Base-by-base conservation (phyloP, 495 filamentous ascomycete genomes). In the Sphaerosporella brunnea region DNA sequence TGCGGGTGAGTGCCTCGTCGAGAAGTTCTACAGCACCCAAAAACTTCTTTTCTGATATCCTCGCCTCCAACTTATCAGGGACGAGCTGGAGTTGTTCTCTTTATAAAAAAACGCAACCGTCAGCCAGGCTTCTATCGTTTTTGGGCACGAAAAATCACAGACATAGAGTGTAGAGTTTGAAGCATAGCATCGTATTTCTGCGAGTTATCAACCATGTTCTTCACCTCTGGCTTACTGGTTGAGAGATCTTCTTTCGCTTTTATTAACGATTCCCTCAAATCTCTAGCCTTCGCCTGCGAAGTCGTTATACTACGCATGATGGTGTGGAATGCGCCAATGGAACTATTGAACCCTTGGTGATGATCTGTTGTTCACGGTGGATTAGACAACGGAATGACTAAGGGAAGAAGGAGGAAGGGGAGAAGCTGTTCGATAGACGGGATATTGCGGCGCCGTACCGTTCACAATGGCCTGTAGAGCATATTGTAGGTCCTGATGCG, bases 271-370 rank as follows among this genome's bases (percentile, higher is more conserved):
- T 86, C 78, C 62, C 83, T 86, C 50, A 99, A 66, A 8, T 69
- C 68, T 53, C 88, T 76, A 19, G 96, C 81, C 47, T 87, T 79
- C 48, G 73, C 71, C 63, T 99, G 92, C 10, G 85, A 93, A 25
- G 75, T 68, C 51, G 86, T 81, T 53, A 99, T 93, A 64, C 84
- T 93, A 4, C 79, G 72, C 61, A 96, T 90, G 48, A 99, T 96
- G 65, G 88, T 94, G 65, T 99, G 92, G 57, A 94, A 99, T 13
- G 87, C 93, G 61, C 90, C 92, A 47, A 99, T 96, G 34, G 86
- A 93, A 65, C 85, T 95, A 62, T 95, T 99, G 70, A 99, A 99
- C 24, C 86, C 90, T 64, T 99, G 90, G 55, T 96, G 88, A 60
- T 99, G 88, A 65, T 96, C 87, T 78, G 43, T 21, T 26, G 18